Conservation (phyloP, 2,329 filamentous ascomycete species). For the Paecilomyces sp. region DNA sequence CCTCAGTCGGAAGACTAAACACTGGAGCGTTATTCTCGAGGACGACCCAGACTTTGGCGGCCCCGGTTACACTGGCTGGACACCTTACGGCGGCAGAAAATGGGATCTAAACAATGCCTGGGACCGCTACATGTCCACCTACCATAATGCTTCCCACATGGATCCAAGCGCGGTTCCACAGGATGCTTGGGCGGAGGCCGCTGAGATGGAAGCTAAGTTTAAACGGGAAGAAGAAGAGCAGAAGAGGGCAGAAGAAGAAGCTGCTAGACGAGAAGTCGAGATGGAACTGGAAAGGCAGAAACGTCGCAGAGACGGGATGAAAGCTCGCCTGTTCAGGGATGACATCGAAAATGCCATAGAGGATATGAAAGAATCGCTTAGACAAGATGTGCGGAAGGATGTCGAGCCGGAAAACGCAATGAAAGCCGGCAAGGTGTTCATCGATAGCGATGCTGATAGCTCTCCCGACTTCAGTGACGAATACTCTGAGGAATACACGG, state of each 20-base stretch:
- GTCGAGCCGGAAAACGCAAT: not conserved
- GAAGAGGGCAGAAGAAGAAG: not conserved
- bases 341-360: conserved; percentile 5
- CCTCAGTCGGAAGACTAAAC: conserved; percentile 3
- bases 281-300: not conserved
- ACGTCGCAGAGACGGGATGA: conserved; percentile 8
- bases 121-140: conserved; percentile 21
- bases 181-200: not conserved
- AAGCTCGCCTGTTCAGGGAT: conserved; percentile 7
- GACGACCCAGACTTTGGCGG: not conserved
- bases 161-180: conserved; percentile 12
- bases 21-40: not conserved
- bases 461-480: not conserved
- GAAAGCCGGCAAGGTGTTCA: not conserved
- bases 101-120: conserved; percentile 1
- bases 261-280: not conserved
- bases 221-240: not conserved
- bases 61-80: conserved; percentile 8
- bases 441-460: not conserved
- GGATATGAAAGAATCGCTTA: not conserved
- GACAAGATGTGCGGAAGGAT: not conserved
- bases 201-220: not conserved
- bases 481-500: not conserved
- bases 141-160: conserved; percentile 23
- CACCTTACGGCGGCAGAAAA: conserved; percentile 1